Evolutionary conservation across 495 filamentous ascomycete species (phyloP).

Genomic region (Penicillium mononematosum): DNA sequence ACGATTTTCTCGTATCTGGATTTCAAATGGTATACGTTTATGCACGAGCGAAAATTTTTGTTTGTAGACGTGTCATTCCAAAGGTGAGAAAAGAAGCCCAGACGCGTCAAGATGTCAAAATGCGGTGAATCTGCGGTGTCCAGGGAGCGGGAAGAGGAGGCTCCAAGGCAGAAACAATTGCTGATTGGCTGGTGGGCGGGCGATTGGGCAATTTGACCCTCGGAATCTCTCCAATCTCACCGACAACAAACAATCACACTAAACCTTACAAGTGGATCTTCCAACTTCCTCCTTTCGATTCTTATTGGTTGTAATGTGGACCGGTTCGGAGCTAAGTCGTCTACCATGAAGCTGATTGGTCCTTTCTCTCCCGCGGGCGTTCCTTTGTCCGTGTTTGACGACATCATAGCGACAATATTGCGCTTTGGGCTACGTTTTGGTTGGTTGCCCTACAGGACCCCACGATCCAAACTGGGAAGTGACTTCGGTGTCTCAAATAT

Average conservation of each 20-base stretch:
- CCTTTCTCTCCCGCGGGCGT: background rate
- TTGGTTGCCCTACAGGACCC: slow-evolving; percentile 30
- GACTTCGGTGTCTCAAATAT: slow-evolving; percentile 7
- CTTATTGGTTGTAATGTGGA: background rate
- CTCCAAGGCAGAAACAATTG: slow-evolving; percentile 3
- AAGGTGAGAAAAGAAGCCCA: background rate
- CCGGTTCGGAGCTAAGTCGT: too few species aligned
- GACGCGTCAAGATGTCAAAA: background rate
- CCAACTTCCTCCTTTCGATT: background rate
- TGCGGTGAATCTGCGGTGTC: slow-evolving; percentile 11
- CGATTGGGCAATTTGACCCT: background rate
- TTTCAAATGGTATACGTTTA: background rate
- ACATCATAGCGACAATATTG: slow-evolving; percentile 1
- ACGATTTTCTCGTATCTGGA: background rate
- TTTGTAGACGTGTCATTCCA: background rate
- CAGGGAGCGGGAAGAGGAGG: slow-evolving; percentile 5
- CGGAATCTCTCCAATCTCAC: slow-evolving; percentile 3
- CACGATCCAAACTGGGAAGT: slow-evolving; percentile 17
- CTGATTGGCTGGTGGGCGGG: slow-evolving; percentile 5
- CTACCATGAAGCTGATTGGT: background rate
- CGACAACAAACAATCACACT: background rate
- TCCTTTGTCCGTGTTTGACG: background rate
- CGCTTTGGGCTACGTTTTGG: slow-evolving; percentile 10
- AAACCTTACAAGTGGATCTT: slow-evolving; percentile 7
- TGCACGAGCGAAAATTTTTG: background rate